These are phyloP conservation scores for Botrytis squamosa DNA, from an alignment of 2,329 filamentous ascomycete genomes.

Conservation along the genomic window DNA sequence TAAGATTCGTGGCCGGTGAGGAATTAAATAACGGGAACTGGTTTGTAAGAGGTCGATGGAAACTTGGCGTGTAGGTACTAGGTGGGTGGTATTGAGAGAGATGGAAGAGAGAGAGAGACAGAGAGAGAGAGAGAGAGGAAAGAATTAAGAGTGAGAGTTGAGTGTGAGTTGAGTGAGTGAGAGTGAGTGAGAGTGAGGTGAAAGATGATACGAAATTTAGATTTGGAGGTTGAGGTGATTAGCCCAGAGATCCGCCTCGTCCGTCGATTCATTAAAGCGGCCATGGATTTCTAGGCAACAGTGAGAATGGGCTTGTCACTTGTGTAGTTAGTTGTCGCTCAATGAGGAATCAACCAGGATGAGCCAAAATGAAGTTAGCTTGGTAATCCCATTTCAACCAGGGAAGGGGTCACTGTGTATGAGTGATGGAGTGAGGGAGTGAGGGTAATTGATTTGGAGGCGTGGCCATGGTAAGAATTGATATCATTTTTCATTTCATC, in stretches of 20 bases:
- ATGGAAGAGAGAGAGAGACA: background rate
- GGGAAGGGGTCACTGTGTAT: too few relatives aligned
- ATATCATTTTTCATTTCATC: background rate
- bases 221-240: background rate
- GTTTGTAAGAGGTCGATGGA: background rate
- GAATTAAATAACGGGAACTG: background rate
- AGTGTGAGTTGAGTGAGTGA: background rate
- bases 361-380: background rate
- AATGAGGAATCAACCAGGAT: background rate
- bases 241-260: background rate
- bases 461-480: background rate
- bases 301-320: conserved; percentile 6
- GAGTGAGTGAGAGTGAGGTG: background rate
- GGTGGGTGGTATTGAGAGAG: background rate
- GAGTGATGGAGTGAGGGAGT: background rate
- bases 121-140: background rate
- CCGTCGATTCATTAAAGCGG: background rate
- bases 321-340: background rate
- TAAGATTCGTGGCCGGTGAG: background rate
- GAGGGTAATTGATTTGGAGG: background rate
- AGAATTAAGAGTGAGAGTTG: too few relatives aligned
- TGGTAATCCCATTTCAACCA: background rate
- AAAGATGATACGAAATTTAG: background rate
- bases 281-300: conserved; percentile 7
- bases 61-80: background rate